These are phyloP conservation scores for Maudiozyma pseudohumilis DNA, from an alignment of 805 yeast genomes.

Conservation along the genomic window DNA sequence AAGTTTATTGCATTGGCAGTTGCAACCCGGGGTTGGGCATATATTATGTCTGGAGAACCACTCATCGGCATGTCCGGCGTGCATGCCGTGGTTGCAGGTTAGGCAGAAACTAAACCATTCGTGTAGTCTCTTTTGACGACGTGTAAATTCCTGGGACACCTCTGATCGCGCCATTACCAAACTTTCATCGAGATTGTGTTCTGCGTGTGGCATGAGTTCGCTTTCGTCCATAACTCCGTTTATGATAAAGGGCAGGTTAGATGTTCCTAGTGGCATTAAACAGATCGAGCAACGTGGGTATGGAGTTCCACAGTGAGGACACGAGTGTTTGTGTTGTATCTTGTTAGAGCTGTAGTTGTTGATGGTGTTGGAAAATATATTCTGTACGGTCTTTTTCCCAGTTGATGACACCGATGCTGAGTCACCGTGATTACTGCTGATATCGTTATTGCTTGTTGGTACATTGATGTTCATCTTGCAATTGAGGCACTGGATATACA, in stretches of 20 bases:
- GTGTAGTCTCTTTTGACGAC: constrained; percentile 33
- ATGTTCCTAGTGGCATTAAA: constrained; percentile 60
- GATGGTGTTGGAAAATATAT: neutral
- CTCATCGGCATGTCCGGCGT: constrained; percentile 90
- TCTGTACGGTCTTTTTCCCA: neutral
- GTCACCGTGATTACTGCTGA: constrained; percentile 2
- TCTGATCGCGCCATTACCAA: neutral
- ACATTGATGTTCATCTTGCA: constrained; percentile 66
- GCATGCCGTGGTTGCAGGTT: constrained; percentile 88
- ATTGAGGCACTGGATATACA: constrained; percentile 67
- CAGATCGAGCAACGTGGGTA: constrained; percentile 90
- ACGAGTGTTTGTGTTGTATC: constrained; percentile 29
- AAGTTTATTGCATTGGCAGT: constrained; percentile 66
- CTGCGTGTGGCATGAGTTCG: neutral
- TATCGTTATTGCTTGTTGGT: constrained; percentile 3
- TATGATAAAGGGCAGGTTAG: constrained; percentile 27
- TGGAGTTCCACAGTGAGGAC: constrained; percentile 83
- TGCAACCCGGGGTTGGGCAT: constrained; percentile 93
- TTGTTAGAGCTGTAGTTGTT: neutral
- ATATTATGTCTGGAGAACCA: constrained; percentile 85
- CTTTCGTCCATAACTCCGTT: constrained; percentile 14
- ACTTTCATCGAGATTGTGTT: constrained; percentile 4
- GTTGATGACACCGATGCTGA: constrained; percentile 1
- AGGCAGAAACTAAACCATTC: constrained; percentile 91
- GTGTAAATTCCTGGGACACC: neutral